Evolutionary conservation across 192 early-diverging fungal genomes (phyloP).

Genomic region (Cetraspora pellucida): DNA sequence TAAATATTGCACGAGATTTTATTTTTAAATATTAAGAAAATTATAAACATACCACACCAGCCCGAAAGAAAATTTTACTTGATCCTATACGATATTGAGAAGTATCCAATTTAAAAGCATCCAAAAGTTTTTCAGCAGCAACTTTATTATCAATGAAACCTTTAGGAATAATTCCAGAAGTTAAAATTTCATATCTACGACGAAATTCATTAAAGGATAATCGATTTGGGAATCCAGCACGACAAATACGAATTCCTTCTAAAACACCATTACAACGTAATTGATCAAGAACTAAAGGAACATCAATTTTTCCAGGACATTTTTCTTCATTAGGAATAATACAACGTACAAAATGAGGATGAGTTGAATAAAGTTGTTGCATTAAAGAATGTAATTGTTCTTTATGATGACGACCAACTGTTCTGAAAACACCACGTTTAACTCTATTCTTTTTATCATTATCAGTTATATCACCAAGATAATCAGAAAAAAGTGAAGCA

Average conservation of each 20-base stretch:
- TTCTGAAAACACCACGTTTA: slow-evolving; percentile 90
- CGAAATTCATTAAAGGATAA: slow-evolving; percentile 91
- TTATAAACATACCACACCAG: slow-evolving; percentile 72
- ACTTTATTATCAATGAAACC: slow-evolving; percentile 90
- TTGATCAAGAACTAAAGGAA: slow-evolving; percentile 88
- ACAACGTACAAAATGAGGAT: slow-evolving; percentile 98
- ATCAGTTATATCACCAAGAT: slow-evolving; percentile 52
- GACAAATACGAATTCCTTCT: slow-evolving; percentile 95
- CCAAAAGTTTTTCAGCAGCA: slow-evolving; percentile 78
- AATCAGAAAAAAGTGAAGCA: slow-evolving; percentile 82
- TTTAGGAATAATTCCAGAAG: slow-evolving; percentile 72
- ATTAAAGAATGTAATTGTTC: slow-evolving; percentile 88
- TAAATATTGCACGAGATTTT: too few relatives aligned
- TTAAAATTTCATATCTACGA: slow-evolving; percentile 91
- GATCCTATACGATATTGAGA: slow-evolving; percentile 87
- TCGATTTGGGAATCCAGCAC: slow-evolving; percentile 94
- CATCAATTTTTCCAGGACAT: slow-evolving; percentile 77
- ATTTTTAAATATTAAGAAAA: too few relatives aligned
- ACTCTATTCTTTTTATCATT: slow-evolving; percentile 44
- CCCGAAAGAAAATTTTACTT: slow-evolving; percentile 96
- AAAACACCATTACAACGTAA: slow-evolving; percentile 96
- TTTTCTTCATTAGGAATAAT: slow-evolving; percentile 96
- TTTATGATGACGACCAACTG: slow-evolving; percentile 93
- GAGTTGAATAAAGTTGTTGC: slow-evolving; percentile 86
- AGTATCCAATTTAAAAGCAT: slow-evolving; percentile 73